These are phyloP conservation scores for Lactuca saligna DNA, from an alignment of 129 eudicot genomes.

Conservation along the genomic window DNA sequence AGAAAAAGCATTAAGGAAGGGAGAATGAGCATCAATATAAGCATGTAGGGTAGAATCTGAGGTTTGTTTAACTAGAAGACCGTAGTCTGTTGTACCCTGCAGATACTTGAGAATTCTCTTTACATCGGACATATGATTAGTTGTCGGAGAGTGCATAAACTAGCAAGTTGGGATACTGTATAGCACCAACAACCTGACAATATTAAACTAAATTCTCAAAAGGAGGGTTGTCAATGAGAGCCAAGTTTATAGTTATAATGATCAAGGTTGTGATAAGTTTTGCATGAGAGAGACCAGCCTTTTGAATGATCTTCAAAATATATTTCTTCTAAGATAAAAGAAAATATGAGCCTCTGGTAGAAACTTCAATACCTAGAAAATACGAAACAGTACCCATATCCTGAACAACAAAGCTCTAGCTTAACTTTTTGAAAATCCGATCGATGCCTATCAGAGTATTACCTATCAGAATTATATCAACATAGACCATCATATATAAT, in stretches of 20 bases:
- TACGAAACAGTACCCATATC: conserved; percentile 6
- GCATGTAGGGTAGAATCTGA: background rate
- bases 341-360: background rate
- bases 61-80: background rate
- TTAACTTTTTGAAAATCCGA: background rate
- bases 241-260: background rate
- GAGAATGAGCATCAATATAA: background rate
- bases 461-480: background rate
- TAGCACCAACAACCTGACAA: background rate
- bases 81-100: background rate
- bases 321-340: background rate
- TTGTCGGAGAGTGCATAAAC: background rate
- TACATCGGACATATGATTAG: background rate
- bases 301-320: background rate
- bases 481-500: background rate
- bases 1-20: background rate
- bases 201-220: background rate
- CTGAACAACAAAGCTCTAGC: background rate
- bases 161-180: background rate
- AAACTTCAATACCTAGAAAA: background rate
- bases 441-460: background rate
- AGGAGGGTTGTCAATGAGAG: background rate
- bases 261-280: background rate
- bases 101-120: background rate
- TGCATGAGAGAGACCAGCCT: background rate